These are phyloP conservation scores for Emergomyces pasteurianus DNA, from an alignment of 2,329 filamentous ascomycete species.

Conservation along the genomic window DNA sequence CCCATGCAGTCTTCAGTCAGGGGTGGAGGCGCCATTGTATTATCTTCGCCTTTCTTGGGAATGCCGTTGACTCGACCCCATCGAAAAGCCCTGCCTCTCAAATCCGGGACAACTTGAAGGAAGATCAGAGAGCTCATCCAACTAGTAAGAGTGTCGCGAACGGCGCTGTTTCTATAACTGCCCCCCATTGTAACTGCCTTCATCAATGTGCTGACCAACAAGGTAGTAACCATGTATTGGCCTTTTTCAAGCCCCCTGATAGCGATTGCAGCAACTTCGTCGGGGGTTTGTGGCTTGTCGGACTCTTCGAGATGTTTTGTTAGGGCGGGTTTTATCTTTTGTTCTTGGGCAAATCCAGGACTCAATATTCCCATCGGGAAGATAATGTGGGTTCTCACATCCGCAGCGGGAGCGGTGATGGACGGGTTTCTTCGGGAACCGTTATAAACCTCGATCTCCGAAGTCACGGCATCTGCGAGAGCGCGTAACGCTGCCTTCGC, in stretches of 20 bases:
- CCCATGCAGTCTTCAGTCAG: not conserved
- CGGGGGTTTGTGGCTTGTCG: conserved; percentile 69
- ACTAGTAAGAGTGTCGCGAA: conserved; percentile 43
- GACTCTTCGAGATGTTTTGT: conserved; percentile 68
- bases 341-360: conserved; percentile 64
- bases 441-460: conserved; percentile 80
- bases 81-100: conserved; percentile 44
- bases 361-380: conserved; percentile 73
- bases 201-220: conserved; percentile 60
- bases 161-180: conserved; percentile 40
- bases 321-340: conserved; percentile 65
- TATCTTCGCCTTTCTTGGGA: conserved; percentile 14
- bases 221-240: conserved; percentile 66
- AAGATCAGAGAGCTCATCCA: conserved; percentile 44
- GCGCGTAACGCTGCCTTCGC: conserved; percentile 75
- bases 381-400: conserved; percentile 69
- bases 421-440: conserved; percentile 39
- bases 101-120: conserved; percentile 45
- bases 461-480: conserved; percentile 68
- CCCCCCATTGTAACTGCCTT: conserved; percentile 45
- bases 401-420: conserved; percentile 40
- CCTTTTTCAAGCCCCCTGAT: conserved; percentile 69
- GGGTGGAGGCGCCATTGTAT: not conserved
- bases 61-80: conserved; percentile 46
- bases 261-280: conserved; percentile 59